Evolutionary conservation across 2,329 filamentous ascomycete species (phyloP), one percentile per base, ranked within the genome.

Genomic region (Neocatenulostroma microsporum): DNA sequence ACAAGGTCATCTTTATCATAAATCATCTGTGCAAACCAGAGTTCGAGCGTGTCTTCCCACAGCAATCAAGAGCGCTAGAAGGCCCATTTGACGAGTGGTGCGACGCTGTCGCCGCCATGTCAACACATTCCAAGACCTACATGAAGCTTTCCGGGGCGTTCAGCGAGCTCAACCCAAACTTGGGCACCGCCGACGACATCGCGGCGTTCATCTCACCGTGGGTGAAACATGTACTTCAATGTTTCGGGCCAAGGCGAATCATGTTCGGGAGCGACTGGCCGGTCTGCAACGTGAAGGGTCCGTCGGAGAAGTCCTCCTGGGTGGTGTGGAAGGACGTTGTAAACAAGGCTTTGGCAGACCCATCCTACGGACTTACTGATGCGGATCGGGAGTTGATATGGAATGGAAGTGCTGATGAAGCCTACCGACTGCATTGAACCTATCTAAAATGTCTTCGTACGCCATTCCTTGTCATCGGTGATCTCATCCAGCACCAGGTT

Each of bases 261-360:
- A 87, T 96, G 80, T 95, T 91, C 61, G 88, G 82, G 17, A 88
- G 82, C 46, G 87, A 95, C 61, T 96, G 89, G 89, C 88, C 89
- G 2, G 81, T 95, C 1, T 94, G 86, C 63, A 88, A 85, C 44
- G 65, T 85, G 21, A 74, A 75, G 1, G 73, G 73, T 2, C 71
- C 71, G 0, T 62, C 61, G 1, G 69, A 68, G 28, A 65, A 71
- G 31, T 62, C 67, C 15, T 78, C 83, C 21, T 94, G 87, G 86
- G 63, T 66, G 23, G 74, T 80, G 50, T 95, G 88, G 88, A 74
- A 68, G 45, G 68, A 68, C 14, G 68, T 91, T 2, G 82, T 94
- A n/a, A 75, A 80, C 44, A 68, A 67, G 45, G 69, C 84, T 49
- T 74, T 87, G 37, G 55, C 63, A 10, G 46, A 49, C 20, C 20